phyloP scores from a whole-genome alignment of 257 asterid species.

The Dorcoceras hygrometricum region DNA sequence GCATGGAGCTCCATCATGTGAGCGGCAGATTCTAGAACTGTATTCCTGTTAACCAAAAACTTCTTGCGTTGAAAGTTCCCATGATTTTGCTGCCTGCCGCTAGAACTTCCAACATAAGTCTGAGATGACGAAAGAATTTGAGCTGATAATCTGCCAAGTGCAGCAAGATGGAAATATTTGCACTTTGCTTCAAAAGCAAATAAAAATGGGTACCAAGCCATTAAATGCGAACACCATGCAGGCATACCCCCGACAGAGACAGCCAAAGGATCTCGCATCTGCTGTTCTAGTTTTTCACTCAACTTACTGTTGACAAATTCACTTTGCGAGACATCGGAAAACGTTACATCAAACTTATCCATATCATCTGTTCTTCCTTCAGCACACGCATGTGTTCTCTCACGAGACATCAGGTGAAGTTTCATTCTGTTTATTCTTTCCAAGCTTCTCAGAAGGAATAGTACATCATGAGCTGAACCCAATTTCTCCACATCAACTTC shows the following conservation, averaged over 20 bases:
- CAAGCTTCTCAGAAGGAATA: conserved; percentile 71
- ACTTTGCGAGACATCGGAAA: conserved; percentile 44
- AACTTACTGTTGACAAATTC: conserved; percentile 77
- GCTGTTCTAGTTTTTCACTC: conserved; percentile 92
- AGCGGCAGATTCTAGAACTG: conserved; percentile 70
- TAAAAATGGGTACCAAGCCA: conserved; percentile 71
- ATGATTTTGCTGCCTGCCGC: conserved; percentile 48
- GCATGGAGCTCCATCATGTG: conserved; percentile 74
- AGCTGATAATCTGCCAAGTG: conserved; percentile 47
- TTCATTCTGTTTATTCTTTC: conserved; percentile 72
- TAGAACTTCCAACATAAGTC: conserved; percentile 37
- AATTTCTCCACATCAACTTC: conserved; percentile 42
- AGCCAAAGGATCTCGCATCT: conserved; percentile 70
- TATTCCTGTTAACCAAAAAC: conserved; percentile 70
- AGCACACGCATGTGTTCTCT: conserved; percentile 48
- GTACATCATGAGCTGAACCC: conserved; percentile 56
- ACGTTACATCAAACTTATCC: conserved; percentile 37
- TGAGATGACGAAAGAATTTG: conserved; percentile 36
- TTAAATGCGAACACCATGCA: conserved; percentile 80
- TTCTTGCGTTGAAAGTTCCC: conserved; percentile 55
- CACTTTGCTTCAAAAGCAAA: conserved; percentile 85
- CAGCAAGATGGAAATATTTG: conserved; percentile 68
- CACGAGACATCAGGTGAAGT: conserved; percentile 56
- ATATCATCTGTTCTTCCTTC: conserved; percentile 48
- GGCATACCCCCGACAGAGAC: conserved; percentile 81